Evolutionary conservation across 2,329 filamentous ascomycete genomes (phyloP), one percentile per base, ranked within the genome.

Genomic region (Cercospora sojina): DNA sequence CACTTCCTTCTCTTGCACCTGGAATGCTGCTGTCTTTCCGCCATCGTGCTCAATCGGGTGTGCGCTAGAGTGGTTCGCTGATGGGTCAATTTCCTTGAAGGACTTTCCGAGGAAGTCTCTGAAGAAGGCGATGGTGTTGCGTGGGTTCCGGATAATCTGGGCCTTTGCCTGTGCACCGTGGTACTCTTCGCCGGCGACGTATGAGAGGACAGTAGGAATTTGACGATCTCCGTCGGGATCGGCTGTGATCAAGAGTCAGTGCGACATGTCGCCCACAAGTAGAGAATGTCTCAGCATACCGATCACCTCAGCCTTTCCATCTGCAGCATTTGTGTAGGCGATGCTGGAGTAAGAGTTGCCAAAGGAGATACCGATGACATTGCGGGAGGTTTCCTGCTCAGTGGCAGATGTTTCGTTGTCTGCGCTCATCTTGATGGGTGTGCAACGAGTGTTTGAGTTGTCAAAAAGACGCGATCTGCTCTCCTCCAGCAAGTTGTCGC

Each of bases 151-250:
- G 73, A 98, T 86, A 66, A 98, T 87, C 83, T 98, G 94, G 71
- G 87, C 85, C 86, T 98, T 99, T 76, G 94, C 95, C 82, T 99
- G 94, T 71, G 91, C 90, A 76, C 95, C 95, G 77, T 96, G 93
- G 82, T 96, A 97, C 83, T 99, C 94, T 78, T 99, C 95, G 72
- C 93, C 95, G 64, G 93, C 90, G 76, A 96, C 90, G 79, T 99
- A 99, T 41, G 95, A 97, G 74, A 99, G 85, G 74, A 96, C 88
- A 51, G 93, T 92, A 72, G 95, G 95, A 72, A 99, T 99, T 81
- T 98, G 94, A 80, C 95, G 93, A 82, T 99, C 95, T 85, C 95
- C 95, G 78, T 98, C 95, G 84, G 98, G 95, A 83, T 99, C 98
- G 77, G 95, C 95, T 63, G 20, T 56, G 1, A 13, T 4, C 23